A percentile compares a stretch with the other conserved stretches of the same genome.
Evolutionary conservation across 306 rosid species (phyloP).

Genomic region (Lithocarpus polystachyus): DNA sequence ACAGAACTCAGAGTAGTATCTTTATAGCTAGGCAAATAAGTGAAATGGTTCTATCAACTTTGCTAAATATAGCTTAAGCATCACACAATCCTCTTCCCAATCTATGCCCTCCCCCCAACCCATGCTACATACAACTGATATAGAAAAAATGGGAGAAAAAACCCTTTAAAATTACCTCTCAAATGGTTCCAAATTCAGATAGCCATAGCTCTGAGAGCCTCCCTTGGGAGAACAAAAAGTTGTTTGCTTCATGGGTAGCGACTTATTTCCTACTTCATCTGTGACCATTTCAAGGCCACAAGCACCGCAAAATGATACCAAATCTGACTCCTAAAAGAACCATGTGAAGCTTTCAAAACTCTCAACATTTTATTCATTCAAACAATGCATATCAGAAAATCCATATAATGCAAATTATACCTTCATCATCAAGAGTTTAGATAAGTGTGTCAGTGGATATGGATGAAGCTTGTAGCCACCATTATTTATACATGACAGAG

Average conservation of each 20-base stretch:
- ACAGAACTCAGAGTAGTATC: background rate
- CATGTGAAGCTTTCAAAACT: background rate
- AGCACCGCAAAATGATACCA: slow-evolving; percentile 59
- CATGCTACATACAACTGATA: background rate
- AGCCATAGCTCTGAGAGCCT: slow-evolving; percentile 44
- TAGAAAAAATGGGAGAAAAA: background rate
- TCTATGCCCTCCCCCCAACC: background rate
- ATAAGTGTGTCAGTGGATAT: slow-evolving; percentile 59
- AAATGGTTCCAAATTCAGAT: slow-evolving; percentile 52
- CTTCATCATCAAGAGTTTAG: slow-evolving; percentile 72
- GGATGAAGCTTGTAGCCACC: slow-evolving; percentile 90
- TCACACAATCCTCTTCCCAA: slow-evolving; percentile 4
- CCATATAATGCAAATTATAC: slow-evolving; percentile 37
- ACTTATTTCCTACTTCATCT: slow-evolving; percentile 65
- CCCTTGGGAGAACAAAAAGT: slow-evolving; percentile 61
- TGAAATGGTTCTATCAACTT: background rate
- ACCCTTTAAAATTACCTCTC: slow-evolving; percentile 22
- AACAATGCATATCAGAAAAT: background rate
- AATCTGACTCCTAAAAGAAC: slow-evolving; percentile 60
- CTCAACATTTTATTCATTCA: background rate
- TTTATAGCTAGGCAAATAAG: background rate
- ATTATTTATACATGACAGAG: slow-evolving; percentile 66
- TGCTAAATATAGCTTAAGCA: background rate
- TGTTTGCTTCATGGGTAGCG: slow-evolving; percentile 69
- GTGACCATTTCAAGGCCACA: slow-evolving; percentile 58